Conservation (phyloP, 2,329 filamentous ascomycete species). For the Penicillium thymicola region DNA sequence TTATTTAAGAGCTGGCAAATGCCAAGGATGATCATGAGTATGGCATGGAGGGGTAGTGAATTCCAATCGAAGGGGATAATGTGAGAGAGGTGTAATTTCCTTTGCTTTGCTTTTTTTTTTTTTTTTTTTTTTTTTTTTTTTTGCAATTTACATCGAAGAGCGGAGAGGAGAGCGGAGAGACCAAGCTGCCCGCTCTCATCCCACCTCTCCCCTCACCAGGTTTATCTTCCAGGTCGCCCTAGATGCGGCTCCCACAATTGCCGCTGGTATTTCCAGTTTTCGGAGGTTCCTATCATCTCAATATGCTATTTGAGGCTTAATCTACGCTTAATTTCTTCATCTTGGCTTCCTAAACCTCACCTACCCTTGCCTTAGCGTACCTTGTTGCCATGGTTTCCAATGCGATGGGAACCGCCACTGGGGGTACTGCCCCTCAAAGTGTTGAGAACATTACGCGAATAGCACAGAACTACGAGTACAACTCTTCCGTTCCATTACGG, state of each 20-base stretch:
- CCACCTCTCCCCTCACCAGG: conserved; percentile 1
- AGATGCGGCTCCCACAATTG: conserved; percentile 22
- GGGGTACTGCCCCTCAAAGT: conserved; percentile 57
- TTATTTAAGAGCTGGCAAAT: background rate
- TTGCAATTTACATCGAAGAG: background rate
- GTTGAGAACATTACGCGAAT: conserved; percentile 73
- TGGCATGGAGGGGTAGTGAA: background rate
- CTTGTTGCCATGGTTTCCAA: conserved; percentile 25
- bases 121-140: background rate
- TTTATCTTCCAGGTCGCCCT: conserved; percentile 14
- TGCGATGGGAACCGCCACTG: conserved; percentile 27
- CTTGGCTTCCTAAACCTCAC: background rate
- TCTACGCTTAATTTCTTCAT: background rate
- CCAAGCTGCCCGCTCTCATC: conserved; percentile 7
- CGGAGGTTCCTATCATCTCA: conserved; percentile 8
- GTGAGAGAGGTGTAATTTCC: background rate
- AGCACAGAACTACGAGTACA: conserved; percentile 79
- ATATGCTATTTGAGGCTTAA: conserved; percentile 16
- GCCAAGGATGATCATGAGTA: background rate
- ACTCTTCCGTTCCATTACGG: conserved; percentile 69
- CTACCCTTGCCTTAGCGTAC: background rate
- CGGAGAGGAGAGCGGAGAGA: conserved; percentile 9
- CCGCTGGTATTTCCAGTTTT: conserved; percentile 18
- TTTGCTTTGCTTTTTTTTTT: background rate
- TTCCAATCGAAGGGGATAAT: background rate